Evolutionary conservation across 768 basidiomycete genomes (phyloP), one percentile per base, ranked within the genome.

Genomic region (Mycena latifolia): DNA sequence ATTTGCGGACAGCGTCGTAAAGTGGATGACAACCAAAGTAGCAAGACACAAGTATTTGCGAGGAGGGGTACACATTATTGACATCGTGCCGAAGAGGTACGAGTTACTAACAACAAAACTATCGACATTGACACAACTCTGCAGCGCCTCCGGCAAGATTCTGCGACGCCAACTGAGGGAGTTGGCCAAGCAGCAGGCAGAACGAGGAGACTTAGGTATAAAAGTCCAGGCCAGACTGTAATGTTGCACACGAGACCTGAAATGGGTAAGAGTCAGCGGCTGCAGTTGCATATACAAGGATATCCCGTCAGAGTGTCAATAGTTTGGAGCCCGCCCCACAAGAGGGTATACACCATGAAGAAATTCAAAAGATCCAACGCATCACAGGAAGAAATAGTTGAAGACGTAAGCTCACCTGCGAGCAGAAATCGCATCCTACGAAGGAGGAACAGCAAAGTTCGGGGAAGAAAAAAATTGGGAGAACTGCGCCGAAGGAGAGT

Each of bases 91-190:
- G 0, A 93, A 92, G 77, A 91, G 87, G 89, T 90, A 52, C 64
- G 11, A 5, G 18, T 39, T 2, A 35, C 14, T 50, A 6, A 4
- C 27, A n/a, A 12, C 8, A 31, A 29, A 2, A 7, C 2, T 10
- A 2, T 41, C 55, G 35, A 47, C 10, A 15, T 24, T 66, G 5
- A 66, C 25, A 25, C 5, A 25, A 20, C 35, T 35, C n/a, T 73
- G 17, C 65, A 95, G 93, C 70, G 89, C 94, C 33, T 86, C 93
- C 57, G 95, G 95, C 3, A 96, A 97, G 78, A 98, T 98, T 72
- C 77, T 96, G 33, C 84, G 94, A 48, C 86, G 92, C 27, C 87
- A 94, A 67, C 80, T 96, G 46, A 85, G 93, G 14, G 92, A 90
- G 5, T 77, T 81, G 50, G 92, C 90, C 0, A 89, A 89, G 73